Evolutionary conservation across 495 filamentous ascomycete species (phyloP).

Genomic region (Neurospora sp.): DNA sequence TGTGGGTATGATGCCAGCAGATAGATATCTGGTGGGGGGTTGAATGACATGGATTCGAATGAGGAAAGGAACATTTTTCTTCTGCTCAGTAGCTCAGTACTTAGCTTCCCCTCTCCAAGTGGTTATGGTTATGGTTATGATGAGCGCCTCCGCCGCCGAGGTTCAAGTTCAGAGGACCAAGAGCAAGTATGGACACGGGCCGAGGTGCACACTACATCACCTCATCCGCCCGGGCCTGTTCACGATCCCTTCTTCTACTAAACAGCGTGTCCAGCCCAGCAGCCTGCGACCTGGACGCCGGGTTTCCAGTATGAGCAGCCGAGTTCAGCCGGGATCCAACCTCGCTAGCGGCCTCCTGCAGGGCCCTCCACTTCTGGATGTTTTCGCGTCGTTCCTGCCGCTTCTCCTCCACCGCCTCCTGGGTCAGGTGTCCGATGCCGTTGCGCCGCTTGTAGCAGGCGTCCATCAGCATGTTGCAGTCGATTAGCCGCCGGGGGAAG

Average conservation of each 20-base stretch:
- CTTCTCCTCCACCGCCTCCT: conserved; percentile 53
- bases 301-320: neutral
- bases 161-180: neutral
- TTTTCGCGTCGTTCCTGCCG: conserved; percentile 47
- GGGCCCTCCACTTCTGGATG: conserved; percentile 29
- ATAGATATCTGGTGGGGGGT: neutral
- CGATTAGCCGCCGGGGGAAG: conserved; percentile 70
- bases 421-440: conserved; percentile 71
- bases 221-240: conserved; percentile 20
- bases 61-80: neutral
- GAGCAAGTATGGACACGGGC: conserved; percentile 14
- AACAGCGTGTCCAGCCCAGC: conserved; percentile 28
- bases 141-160: neutral
- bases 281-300: conserved; percentile 4
- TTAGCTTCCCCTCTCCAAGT: neutral
- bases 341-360: conserved; percentile 26
- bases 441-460: conserved; percentile 69
- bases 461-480: conserved; percentile 72
- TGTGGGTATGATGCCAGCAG: neutral
- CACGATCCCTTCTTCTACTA: conserved; percentile 21
- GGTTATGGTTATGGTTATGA: neutral
- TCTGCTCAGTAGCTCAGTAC: neutral
- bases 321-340: neutral
- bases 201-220: conserved; percentile 21
- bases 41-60: neutral